Evolutionary conservation across 441 rosid genomes (phyloP).

Genomic region (Lepidium campestre): DNA sequence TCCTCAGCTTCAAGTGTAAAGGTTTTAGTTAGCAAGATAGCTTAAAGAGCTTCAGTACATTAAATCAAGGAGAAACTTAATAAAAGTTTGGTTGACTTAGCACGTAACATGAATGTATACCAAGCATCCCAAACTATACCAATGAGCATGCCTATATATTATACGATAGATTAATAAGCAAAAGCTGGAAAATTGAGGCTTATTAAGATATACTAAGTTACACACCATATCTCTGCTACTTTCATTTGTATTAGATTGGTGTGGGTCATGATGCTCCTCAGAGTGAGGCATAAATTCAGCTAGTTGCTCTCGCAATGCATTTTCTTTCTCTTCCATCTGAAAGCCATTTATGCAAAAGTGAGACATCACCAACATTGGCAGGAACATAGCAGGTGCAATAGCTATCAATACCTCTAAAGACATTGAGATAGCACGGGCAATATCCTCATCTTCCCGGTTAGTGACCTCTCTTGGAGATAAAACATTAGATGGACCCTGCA

Average conservation of each 20-base stretch:
- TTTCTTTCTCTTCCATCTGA: slow-evolving; percentile 72
- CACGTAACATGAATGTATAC: neutral
- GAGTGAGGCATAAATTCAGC: slow-evolving; percentile 25
- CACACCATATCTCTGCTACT: slow-evolving; percentile 37
- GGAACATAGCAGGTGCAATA: slow-evolving; percentile 1
- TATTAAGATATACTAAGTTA: neutral
- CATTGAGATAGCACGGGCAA: slow-evolving; percentile 65
- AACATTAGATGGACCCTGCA: slow-evolving; percentile 40
- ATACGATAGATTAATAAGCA: neutral
- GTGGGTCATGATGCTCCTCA: slow-evolving; percentile 19
- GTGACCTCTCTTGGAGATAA: slow-evolving; percentile 31
- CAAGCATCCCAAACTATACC: slow-evolving; percentile 1
- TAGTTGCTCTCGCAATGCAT: slow-evolving; percentile 34
- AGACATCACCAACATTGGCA: slow-evolving; percentile 19
- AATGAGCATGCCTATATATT: neutral
- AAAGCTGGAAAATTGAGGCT: slow-evolving; percentile 1
- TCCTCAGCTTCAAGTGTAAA: slow-evolving; percentile 33
- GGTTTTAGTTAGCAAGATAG: slow-evolving; percentile 16
- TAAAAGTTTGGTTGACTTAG: neutral
- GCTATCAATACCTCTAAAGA: slow-evolving; percentile 58
- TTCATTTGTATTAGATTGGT: slow-evolving; percentile 27
- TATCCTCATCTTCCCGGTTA: slow-evolving; percentile 58
- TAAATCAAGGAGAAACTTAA: neutral
- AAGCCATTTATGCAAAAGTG: slow-evolving; percentile 20
- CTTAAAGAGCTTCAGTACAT: neutral